Base-by-base conservation (phyloP, 345 rosid species). In the Euphorbia lathyris region DNA sequence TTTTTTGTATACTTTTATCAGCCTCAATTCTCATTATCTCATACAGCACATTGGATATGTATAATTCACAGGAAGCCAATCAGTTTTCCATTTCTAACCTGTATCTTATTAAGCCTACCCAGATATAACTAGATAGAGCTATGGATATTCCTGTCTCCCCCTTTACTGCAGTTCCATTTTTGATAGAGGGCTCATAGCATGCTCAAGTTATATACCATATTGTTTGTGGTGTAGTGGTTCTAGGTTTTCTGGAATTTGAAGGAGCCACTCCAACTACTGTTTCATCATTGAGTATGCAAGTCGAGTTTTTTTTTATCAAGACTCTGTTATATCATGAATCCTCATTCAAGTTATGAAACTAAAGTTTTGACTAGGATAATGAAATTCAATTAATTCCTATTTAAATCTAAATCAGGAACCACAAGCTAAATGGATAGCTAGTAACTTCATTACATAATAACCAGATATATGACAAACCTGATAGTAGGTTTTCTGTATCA, bases 401-500 rank as follows among this genome's bases (percentile, higher is more conserved):
- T 16, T 11, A 61, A 42, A 23, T 25, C 25, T 19, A 45, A 25
- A 58, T 19, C 9, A 36, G 30, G 34, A 57, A 56, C 3, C 13
- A 43, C 26, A n/a, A 55, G 25, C 52, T 23, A 0, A 26, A 64
- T 20, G 43, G 16, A 45, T 47, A 66, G 53, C 34, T 47, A 10
- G 53, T 67, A 61, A 36, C 67, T 42, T 72, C 61, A 9, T 75
- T 26, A 14, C 25, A 32, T 53, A 20, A n/a, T 30, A 36, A 56
- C 17, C 57, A 56, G 63, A 19, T 26, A 45, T 27, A 64, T 38
- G 17, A 43, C 59, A 22, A 66, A 19, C 40, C 71, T n/a, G 10
- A 65, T 75, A 19, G 13, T 52, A 32, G 1, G n/a, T 66, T 40
- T 36, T 38, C 12, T 51, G 13, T 74, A 17, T 72, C 96, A 95